Evolutionary conservation across 2,329 filamentous ascomycete genomes (phyloP).

Genomic region (Trichoderma atroviride): DNA sequence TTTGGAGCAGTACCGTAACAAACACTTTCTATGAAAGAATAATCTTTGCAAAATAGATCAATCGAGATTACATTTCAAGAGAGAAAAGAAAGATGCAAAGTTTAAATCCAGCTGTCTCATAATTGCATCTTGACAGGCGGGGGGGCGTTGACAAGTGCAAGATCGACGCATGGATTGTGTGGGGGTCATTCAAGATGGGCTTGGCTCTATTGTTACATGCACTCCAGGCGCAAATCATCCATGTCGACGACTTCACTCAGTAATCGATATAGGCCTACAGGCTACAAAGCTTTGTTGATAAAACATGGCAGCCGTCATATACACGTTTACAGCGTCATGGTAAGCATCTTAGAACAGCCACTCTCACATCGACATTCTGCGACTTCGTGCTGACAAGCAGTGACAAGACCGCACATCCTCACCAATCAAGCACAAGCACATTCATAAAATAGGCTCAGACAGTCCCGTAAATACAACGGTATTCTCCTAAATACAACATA

Average conservation of each 20-base stretch:
- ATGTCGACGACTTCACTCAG: neutral
- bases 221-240: neutral
- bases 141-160: neutral
- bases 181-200: neutral
- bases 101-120: neutral
- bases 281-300: neutral
- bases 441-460: neutral
- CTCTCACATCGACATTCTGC: too few relatives aligned
- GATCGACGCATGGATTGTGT: slow-evolving; percentile 7
- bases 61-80: neutral
- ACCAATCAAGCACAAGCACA: neutral
- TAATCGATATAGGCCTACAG: too few relatives aligned
- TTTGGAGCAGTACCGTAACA: neutral
- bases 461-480: neutral
- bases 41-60: too few relatives aligned
- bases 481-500: slow-evolving; percentile 3
- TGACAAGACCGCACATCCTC: neutral
- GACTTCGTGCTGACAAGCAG: too few relatives aligned
- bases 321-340: neutral
- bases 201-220: neutral
- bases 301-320: neutral
- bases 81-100: neutral
- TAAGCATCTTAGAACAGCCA: neutral
- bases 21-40: neutral
- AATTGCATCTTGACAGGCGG: neutral